Evolutionary conservation across 176 grass and related monocot genomes (phyloP), one percentile per base, ranked within the genome.

Genomic region (Musa itinerans): DNA sequence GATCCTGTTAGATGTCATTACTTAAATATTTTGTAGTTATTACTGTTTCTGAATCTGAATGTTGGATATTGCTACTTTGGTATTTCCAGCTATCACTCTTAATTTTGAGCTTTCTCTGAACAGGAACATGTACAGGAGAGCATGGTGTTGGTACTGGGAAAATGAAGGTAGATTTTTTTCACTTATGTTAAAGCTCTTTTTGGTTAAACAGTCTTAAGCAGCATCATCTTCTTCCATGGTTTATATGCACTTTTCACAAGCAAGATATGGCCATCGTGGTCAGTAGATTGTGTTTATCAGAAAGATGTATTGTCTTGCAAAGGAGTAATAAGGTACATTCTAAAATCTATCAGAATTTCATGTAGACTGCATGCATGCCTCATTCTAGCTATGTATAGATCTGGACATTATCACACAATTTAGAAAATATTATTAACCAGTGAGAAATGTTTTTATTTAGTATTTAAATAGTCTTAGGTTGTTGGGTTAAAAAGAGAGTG

Each of bases 91-190:
- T 12, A 43, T 43, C 29, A 2, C 50, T 19, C 22, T 63, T 61
- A 63, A 11, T 62, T 48, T 23, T 74, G 15, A 43, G 54, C 72
- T 34, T 57, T 61, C 58, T 43, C 29, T 65, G 68, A 17, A 77
- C 81, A 97, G 94, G 94, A 81, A 94, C 95, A 66, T 99, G 90
- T 79, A 92, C 95, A 26, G 95, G 95, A 84, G 95, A 99, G 84
- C 95, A 99, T 74, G 90, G 90, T 74, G 95, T 99, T 74, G 88
- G 90, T 67, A 94, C 95, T 1, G 95, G 95, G 61, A 99, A 99
- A 92, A 94, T 94, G 95, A 99, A 99, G 95, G 95, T 88, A 91
- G 70, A 81, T 77, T 70, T 19, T 19, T 10, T 51, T 70, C 11
- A 11, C 1, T 8, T 14, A 1, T 29, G 64, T 27, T 29, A 34